Conservation (phyloP, 148 eudicot species). For the Heliamphora exappendiculata region DNA sequence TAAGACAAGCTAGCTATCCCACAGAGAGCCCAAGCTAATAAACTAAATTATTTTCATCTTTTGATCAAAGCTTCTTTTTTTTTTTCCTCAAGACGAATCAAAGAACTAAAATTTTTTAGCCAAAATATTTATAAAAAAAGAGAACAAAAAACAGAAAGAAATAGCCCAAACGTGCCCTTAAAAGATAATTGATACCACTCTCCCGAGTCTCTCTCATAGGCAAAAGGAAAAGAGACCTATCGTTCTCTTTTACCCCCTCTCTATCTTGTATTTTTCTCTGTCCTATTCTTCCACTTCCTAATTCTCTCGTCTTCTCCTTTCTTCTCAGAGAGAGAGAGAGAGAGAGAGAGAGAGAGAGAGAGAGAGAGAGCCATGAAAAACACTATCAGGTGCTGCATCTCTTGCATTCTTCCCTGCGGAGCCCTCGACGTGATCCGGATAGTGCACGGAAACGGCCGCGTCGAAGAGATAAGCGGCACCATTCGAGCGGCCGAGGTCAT, state of each 20-base stretch:
- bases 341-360: neutral
- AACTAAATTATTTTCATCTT: no score
- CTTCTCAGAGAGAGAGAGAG: slow-evolving; percentile 1
- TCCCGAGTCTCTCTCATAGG: no score
- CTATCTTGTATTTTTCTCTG: neutral
- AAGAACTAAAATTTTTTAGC: no score
- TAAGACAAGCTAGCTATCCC: no score
- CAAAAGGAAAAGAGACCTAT: neutral
- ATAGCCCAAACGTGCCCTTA: no score
- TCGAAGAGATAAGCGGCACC: slow-evolving; percentile 56
- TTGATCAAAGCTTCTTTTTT: no score
- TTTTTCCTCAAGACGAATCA: no score
- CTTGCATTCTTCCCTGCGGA: slow-evolving; percentile 88
- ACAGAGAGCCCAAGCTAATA: no score
- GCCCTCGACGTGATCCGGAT: slow-evolving; percentile 76
- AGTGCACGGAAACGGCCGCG: slow-evolving; percentile 67
- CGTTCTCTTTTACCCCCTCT: neutral
- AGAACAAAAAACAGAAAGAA: no score
- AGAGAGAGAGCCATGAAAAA: slow-evolving; percentile 32
- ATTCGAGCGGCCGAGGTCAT: slow-evolving; percentile 52
- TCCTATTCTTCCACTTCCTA: neutral
- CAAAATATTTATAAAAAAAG: no score
- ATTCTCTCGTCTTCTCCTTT: neutral
- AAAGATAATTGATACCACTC: no score
- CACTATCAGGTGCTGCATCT: slow-evolving; percentile 65